Evolutionary conservation across 2,329 filamentous ascomycete species (phyloP).

Genomic region (Colletotrichum ledebouriae): DNA sequence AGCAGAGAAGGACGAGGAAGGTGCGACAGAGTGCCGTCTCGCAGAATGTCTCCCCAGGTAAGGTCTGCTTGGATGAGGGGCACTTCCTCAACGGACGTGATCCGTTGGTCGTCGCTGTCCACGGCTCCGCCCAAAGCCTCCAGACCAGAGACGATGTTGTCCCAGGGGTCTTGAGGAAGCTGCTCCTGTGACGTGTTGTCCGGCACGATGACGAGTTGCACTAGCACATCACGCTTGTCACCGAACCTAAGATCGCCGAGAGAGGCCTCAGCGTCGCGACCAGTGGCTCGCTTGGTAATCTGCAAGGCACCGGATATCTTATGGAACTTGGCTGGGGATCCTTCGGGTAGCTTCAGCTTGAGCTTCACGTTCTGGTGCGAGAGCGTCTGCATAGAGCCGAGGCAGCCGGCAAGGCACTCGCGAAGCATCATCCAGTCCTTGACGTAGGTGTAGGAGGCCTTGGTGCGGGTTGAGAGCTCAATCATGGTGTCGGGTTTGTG

Average conservation of each 20-base stretch:
- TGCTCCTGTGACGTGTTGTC: conserved; percentile 87
- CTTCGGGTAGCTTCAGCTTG: conserved; percentile 92
- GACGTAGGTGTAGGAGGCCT: conserved; percentile 97
- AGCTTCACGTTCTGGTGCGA: conserved; percentile 99
- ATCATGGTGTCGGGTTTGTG: conserved; percentile 99
- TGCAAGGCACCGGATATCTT: conserved; percentile 98
- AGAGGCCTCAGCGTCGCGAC: conserved; percentile 91
- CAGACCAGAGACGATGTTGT: conserved; percentile 94
- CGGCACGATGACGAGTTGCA: conserved; percentile 92
- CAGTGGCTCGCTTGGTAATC: conserved; percentile 95
- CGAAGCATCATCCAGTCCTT: conserved; percentile 99
- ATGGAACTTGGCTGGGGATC: conserved; percentile 97
- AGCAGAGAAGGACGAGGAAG: conserved; percentile 90
- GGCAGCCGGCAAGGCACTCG: conserved; percentile 92
- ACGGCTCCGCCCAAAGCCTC: conserved; percentile 91
- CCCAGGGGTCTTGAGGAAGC: conserved; percentile 94
- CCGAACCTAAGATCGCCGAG: conserved; percentile 94
- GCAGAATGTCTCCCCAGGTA: conserved; percentile 91
- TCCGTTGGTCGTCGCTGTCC: conserved; percentile 87
- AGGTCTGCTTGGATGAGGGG: conserved; percentile 96
- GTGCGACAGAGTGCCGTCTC: conserved; percentile 88
- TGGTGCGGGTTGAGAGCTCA: conserved; percentile 93
- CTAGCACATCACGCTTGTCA: conserved; percentile 92
- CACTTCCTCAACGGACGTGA: conserved; percentile 91
- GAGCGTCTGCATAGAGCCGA: conserved; percentile 90